Conservation (phyloP, 768 basidiomycete species). For the Tulasnella sp. region DNA sequence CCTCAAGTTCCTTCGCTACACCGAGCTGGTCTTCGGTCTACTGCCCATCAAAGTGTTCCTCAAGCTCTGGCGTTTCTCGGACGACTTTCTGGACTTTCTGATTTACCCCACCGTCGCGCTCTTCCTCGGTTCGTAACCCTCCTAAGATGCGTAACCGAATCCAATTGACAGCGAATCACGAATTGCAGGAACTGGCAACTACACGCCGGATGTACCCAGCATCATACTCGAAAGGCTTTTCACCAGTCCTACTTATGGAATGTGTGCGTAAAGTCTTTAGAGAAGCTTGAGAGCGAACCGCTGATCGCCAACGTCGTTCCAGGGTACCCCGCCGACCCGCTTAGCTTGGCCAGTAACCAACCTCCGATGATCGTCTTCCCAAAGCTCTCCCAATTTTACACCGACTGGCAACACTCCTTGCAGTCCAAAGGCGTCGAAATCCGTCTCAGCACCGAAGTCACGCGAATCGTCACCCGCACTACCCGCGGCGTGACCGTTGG, state of each 20-base stretch:
- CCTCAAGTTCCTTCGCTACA: conserved; percentile 27
- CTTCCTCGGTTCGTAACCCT: conserved; percentile 12
- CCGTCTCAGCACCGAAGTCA: conserved; percentile 1
- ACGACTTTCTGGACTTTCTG: conserved; percentile 22
- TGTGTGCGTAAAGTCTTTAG: background rate
- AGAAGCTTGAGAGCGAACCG: background rate
- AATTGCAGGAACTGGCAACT: conserved; percentile 25
- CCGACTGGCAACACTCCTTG: conserved; percentile 23
- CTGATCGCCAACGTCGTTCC: conserved; percentile 14
- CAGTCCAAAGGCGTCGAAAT: conserved; percentile 14
- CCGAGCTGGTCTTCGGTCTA: conserved; percentile 29
- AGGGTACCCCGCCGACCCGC: conserved; percentile 25
- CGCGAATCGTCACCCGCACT: background rate
- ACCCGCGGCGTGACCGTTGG: background rate
- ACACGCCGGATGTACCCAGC: conserved; percentile 29
- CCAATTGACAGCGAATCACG: background rate
- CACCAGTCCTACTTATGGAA: conserved; percentile 1
- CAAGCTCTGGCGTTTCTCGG: conserved; percentile 31
- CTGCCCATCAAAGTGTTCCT: conserved; percentile 32
- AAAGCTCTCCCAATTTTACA: conserved; percentile 24
- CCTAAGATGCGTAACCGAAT: background rate
- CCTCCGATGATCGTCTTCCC: conserved; percentile 31
- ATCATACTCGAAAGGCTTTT: conserved; percentile 23
- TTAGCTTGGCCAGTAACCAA: conserved; percentile 24
- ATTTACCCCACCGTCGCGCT: conserved; percentile 17